These are phyloP conservation scores for Fusarium udum DNA, from an alignment of 2,329 filamentous ascomycete genomes.

Conservation along the genomic window DNA sequence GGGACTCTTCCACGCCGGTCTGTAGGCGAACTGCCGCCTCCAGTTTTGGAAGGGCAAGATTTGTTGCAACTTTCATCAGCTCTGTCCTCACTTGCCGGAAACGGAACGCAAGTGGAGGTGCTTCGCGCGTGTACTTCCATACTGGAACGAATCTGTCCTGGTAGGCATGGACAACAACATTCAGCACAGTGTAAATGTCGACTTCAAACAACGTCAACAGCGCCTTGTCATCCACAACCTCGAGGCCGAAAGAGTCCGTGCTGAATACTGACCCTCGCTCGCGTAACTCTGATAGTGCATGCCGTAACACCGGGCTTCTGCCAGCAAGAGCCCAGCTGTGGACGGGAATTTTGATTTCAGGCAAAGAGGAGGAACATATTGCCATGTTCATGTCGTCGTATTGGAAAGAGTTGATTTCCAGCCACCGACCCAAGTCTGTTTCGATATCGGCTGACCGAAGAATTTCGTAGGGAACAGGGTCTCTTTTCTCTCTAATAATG, in stretches of 20 bases:
- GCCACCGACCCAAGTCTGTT: slow-evolving; percentile 64
- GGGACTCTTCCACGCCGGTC: slow-evolving; percentile 67
- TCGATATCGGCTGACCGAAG: slow-evolving; percentile 74
- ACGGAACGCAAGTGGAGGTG: slow-evolving; percentile 71
- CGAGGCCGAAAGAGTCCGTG: slow-evolving; percentile 46
- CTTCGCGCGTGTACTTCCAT: slow-evolving; percentile 81
- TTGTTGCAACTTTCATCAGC: slow-evolving; percentile 84
- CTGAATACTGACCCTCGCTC: slow-evolving; percentile 34
- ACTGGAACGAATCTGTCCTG: slow-evolving; percentile 82
- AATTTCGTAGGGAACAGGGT: slow-evolving; percentile 60
- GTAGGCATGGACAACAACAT: slow-evolving; percentile 83
- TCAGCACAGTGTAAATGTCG: slow-evolving; percentile 82
- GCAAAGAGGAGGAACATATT: slow-evolving; percentile 67
- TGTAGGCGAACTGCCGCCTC: slow-evolving; percentile 83
- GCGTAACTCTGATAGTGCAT: slow-evolving; percentile 67
- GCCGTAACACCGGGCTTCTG: slow-evolving; percentile 75
- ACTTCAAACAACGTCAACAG: slow-evolving; percentile 73
- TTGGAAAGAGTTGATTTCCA: slow-evolving; percentile 52
- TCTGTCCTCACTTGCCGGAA: slow-evolving; percentile 85
- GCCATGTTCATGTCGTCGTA: slow-evolving; percentile 55
- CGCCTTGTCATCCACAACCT: slow-evolving; percentile 58
- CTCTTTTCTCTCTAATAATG: slow-evolving; percentile 56
- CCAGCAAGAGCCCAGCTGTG: slow-evolving; percentile 84
- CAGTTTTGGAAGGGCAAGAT: slow-evolving; percentile 74
- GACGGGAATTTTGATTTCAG: slow-evolving; percentile 77